phyloP scores from a whole-genome alignment of 345 rosid genomes.

The Viola odorata region DNA sequence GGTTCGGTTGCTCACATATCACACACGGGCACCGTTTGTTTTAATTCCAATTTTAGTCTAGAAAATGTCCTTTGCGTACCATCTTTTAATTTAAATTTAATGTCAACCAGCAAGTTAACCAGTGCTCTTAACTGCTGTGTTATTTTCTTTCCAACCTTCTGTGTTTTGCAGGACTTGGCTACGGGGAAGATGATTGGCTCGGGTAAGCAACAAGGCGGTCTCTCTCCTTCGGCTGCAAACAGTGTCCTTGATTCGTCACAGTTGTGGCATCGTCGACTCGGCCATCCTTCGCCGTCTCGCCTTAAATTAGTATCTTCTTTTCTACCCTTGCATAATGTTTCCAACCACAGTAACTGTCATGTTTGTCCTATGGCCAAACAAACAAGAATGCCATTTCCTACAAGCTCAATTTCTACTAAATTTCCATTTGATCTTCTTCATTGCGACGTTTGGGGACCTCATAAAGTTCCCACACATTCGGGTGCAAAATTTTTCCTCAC shows the following conservation, averaged over 20 bases:
- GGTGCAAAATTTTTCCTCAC: background rate
- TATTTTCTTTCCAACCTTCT: background rate
- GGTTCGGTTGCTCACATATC: background rate
- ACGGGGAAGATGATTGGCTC: background rate
- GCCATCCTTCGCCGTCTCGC: background rate
- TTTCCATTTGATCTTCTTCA: background rate
- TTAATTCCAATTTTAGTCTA: background rate
- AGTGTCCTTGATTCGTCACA: background rate
- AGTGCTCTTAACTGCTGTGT: background rate
- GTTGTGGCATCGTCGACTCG: background rate
- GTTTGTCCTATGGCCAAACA: background rate
- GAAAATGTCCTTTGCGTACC: background rate
- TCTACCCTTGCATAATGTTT: background rate
- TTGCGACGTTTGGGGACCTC: background rate
- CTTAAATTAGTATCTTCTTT: background rate
- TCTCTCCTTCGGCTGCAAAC: accelerated
- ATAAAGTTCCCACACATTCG: background rate
- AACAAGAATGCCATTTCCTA: background rate
- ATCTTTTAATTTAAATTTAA: background rate
- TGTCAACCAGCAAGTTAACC: constrained; percentile 3
- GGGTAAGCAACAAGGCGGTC: background rate
- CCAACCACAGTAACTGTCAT: background rate
- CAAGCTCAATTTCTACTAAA: background rate
- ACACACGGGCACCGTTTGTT: background rate
- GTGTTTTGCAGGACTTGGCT: background rate